A percentile compares a stretch with the other conserved stretches of the same genome.
Conservation (phyloP, 257 asterid species). For the Ilex asprella region DNA sequence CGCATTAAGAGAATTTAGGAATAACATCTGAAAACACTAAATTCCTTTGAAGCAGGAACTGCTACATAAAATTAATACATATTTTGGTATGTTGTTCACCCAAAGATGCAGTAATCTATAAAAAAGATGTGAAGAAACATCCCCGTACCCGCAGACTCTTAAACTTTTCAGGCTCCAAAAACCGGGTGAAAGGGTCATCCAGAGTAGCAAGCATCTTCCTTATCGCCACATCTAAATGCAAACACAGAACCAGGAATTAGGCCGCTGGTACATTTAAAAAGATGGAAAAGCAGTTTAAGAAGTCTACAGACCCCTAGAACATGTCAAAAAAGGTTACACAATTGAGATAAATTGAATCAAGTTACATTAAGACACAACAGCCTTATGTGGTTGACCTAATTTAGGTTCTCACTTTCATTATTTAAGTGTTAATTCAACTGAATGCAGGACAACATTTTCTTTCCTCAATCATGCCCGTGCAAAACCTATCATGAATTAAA, state of each 20-base stretch:
- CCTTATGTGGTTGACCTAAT: not conserved
- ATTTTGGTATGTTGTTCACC: too few relatives aligned
- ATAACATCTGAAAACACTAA: slow-evolving; percentile 13
- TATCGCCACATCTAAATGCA: slow-evolving; percentile 67
- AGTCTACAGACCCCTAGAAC: not conserved
- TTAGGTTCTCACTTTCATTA: not conserved
- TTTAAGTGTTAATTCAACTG: not conserved
- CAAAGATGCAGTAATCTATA: slow-evolving; percentile 1
- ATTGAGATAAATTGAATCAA: too few relatives aligned
- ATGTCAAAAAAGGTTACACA: not conserved
- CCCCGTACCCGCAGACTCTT: slow-evolving; percentile 78
- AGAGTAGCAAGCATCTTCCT: slow-evolving; percentile 91
- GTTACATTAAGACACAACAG: not conserved
- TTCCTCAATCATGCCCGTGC: not conserved
- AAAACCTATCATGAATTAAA: not conserved
- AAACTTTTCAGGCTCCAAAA: slow-evolving; percentile 87
- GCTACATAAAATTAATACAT: slow-evolving; percentile 7
- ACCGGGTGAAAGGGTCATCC: slow-evolving; percentile 95
- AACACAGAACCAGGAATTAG: slow-evolving; percentile 12
- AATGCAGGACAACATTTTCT: not conserved
- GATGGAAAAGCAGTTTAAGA: not conserved
- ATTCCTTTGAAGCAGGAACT: slow-evolving; percentile 3
- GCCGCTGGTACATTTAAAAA: slow-evolving; percentile 2
- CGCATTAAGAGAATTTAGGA: slow-evolving; percentile 23
- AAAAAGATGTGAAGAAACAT: slow-evolving; percentile 20